phyloP scores from a whole-genome alignment of 2,329 filamentous ascomycete genomes.

The Coniochaeta prunicola region DNA sequence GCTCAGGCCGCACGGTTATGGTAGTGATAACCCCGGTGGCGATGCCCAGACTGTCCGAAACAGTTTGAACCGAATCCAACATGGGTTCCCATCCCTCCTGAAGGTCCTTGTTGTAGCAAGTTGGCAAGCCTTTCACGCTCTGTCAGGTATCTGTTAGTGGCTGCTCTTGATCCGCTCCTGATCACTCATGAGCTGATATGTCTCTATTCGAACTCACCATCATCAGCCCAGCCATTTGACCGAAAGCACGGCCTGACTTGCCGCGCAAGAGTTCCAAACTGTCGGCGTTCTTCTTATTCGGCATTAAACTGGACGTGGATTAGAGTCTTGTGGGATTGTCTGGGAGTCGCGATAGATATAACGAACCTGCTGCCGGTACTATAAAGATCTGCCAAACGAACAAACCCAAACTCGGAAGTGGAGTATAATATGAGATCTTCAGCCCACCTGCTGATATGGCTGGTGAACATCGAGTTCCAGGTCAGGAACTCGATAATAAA shows the following conservation, averaged over 20 bases:
- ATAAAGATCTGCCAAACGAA: conserved; percentile 71
- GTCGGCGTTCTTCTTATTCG: conserved; percentile 79
- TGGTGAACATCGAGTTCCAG: conserved; percentile 72
- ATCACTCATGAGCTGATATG: conserved; percentile 43
- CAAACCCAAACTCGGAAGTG: conserved; percentile 67
- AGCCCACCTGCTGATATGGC: conserved; percentile 71
- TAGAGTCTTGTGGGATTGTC: too few species aligned
- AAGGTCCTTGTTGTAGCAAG: conserved; percentile 87
- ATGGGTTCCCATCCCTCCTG: conserved; percentile 84
- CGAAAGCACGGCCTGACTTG: conserved; percentile 69
- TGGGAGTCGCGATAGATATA: conserved; percentile 22
- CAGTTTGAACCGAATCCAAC: conserved; percentile 75
- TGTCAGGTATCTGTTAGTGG: background rate
- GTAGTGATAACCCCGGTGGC: conserved; percentile 75
- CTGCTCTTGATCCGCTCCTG: conserved; percentile 34
- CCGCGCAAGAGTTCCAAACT: conserved; percentile 65
- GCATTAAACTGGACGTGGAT: conserved; percentile 46
- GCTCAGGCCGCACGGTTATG: conserved; percentile 59
- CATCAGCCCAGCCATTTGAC: conserved; percentile 75
- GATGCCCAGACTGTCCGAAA: conserved; percentile 75
- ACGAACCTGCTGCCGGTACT: conserved; percentile 53
- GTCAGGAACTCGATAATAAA: conserved; percentile 77
- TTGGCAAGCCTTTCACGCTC: conserved; percentile 64
- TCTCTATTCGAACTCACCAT: conserved; percentile 24
- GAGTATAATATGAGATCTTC: conserved; percentile 85